Evolutionary conservation across 176 grass and related monocot genomes (phyloP), one percentile per base, ranked within the genome.

Genomic region (barley (Hordeum vulgare)): DNA sequence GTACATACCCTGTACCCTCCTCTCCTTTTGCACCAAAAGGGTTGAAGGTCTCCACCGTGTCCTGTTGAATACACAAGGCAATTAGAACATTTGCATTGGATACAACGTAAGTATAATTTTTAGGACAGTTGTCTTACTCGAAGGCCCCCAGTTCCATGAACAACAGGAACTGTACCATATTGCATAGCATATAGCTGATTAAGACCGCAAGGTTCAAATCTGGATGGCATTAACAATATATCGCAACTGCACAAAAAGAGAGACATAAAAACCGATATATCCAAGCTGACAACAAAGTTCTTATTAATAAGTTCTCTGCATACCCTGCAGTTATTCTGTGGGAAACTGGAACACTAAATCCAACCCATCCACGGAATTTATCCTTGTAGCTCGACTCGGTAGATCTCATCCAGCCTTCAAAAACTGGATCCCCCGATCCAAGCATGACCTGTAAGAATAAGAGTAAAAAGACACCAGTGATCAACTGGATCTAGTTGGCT

Each of bases 161-260:
- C 96, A 45, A 98, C 96, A 29, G 96, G 96, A 83, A 98, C 81
- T 47, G 93, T 98, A 31, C 91, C 96, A 83, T 98, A 98, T 64
- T 83, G 89, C 96, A 98, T 98, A 29, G 96, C 93, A 75, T 98
- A 98, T 78, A 98, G 83, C 42, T 98, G 96, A 86, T 98, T 98
- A 13, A 98, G 89, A 73, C 96, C 96, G 56, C 96, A 98, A 78
- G 96, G 96, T 84, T 98, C 96, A 4, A 95, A 98, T 85, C 96
- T 95, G 35, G 93, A 98, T 33, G 96, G 93, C 96, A 98, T 98
- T 81, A 98, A 83, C 66, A 98, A 82, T 85, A 98, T 95, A 76
- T 98, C 96, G 76, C 96, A 98, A 23, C 96, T 98, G 91, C 61
- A 81, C 31, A 86, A 78, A 29, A 75, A 60, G 9, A 74, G 53